phyloP scores from a whole-genome alignment of 2,329 filamentous ascomycete species.

The Fusarium robinianum region DNA sequence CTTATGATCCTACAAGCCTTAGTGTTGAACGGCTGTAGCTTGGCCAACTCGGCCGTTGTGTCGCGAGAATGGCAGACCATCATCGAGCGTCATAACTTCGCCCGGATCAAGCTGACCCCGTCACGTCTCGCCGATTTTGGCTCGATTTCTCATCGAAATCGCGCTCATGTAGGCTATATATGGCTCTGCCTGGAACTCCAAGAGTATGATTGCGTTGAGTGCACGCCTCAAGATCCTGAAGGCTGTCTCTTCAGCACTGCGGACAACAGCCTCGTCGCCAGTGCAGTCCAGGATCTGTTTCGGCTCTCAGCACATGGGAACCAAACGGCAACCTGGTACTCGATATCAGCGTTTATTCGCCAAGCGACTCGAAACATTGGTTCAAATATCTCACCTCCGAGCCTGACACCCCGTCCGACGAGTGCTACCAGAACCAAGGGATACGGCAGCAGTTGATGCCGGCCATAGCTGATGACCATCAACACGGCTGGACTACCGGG shows the following conservation, averaged over 20 bases:
- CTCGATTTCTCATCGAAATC: conserved; percentile 38
- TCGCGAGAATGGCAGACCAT: conserved; percentile 13
- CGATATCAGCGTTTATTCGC: conserved; percentile 43
- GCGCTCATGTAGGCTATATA: conserved; percentile 30
- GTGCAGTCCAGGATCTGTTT: conserved; percentile 37
- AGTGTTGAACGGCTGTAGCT: conserved; percentile 1
- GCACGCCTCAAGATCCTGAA: conserved; percentile 8
- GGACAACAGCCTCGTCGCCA: conserved; percentile 17
- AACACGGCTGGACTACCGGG: conserved; percentile 25
- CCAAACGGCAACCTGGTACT: conserved; percentile 35
- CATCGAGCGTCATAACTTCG: conserved; percentile 12
- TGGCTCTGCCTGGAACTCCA: conserved; percentile 33
- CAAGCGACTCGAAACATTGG: conserved; percentile 40
- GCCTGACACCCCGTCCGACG: conserved; percentile 10
- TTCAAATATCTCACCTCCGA: conserved; percentile 38
- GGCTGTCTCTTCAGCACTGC: conserved; percentile 10
- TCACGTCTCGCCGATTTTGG: conserved; percentile 36
- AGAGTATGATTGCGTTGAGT: conserved; percentile 19
- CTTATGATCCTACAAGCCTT: neutral
- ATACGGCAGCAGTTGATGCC: neutral
- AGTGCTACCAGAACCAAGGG: neutral
- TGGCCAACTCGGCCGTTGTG: conserved; percentile 5
- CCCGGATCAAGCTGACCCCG: conserved; percentile 38
- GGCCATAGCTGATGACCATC: neutral
- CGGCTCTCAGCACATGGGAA: conserved; percentile 38